A percentile compares a stretch with the other conserved stretches of the same genome.
Conservation (phyloP, 495 filamentous ascomycete species). For the Daldinia loculata region DNA sequence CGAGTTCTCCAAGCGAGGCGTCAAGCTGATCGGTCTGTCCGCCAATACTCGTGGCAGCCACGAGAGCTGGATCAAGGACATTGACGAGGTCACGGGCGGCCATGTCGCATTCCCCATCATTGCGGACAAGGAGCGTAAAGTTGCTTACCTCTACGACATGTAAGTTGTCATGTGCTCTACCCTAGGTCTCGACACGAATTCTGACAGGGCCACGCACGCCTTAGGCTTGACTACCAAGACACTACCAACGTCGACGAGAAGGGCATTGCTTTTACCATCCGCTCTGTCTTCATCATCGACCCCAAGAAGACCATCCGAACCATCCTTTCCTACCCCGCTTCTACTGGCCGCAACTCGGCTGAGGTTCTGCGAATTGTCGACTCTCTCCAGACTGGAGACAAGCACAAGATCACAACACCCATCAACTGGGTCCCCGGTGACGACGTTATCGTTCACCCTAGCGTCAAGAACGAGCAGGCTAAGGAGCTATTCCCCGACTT, state of each 20-base stretch:
- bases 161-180: constrained; percentile 52
- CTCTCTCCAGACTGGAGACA: constrained; percentile 96
- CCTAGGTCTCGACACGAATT: background rate
- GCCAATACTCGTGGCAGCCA: constrained; percentile 77
- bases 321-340: constrained; percentile 96
- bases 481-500: constrained; percentile 91
- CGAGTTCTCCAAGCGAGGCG: constrained; percentile 91
- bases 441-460: constrained; percentile 95
- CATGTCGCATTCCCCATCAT: constrained; percentile 94
- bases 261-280: constrained; percentile 98
- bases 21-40: constrained; percentile 95
- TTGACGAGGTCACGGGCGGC: constrained; percentile 87
- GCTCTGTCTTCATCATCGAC: constrained; percentile 98
- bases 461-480: constrained; percentile 85
- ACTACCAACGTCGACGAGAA: constrained; percentile 90
- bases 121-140: constrained; percentile 93
- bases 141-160: constrained; percentile 96
- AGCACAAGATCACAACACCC: constrained; percentile 91
- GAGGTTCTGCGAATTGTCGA: constrained; percentile 96
- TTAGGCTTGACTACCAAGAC: constrained; percentile 80
- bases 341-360: constrained; percentile 94
- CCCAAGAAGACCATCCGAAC: constrained; percentile 97
- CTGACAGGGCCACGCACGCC: constrained; percentile 7
- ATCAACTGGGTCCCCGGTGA: constrained; percentile 92
- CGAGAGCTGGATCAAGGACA: constrained; percentile 90